These are phyloP conservation scores for Skeletonema grethae DNA, from an alignment of 108 stramenopile species.

Conservation along the genomic window DNA sequence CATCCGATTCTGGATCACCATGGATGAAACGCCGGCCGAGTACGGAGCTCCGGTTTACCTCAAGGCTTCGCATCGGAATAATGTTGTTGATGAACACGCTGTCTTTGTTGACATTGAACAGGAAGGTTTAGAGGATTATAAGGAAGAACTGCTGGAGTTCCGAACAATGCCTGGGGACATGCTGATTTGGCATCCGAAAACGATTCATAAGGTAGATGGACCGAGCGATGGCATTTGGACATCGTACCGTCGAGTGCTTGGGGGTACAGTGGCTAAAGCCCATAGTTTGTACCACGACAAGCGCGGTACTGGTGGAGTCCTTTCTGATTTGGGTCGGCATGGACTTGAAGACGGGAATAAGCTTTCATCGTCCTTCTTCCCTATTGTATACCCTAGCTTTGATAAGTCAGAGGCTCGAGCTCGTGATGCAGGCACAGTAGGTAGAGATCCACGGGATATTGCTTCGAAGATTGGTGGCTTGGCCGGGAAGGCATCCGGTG, in stretches of 20 bases:
- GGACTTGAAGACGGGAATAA: conserved; percentile 70
- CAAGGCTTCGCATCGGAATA: conserved; percentile 86
- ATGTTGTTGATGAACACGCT: conserved; percentile 69
- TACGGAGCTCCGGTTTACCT: conserved; percentile 93
- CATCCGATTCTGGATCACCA: conserved; percentile 92
- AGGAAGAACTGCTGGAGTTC: conserved; percentile 67
- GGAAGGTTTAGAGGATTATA: conserved; percentile 80
- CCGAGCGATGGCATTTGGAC: conserved; percentile 89
- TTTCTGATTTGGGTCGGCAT: conserved; percentile 87
- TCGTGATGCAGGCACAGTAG: conserved; percentile 77
- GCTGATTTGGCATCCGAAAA: conserved; percentile 92
- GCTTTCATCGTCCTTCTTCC: conserved; percentile 81
- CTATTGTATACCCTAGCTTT: conserved; percentile 80
- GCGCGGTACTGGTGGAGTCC: conserved; percentile 82
- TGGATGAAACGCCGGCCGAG: conserved; percentile 91
- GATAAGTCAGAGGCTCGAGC: conserved; percentile 60
- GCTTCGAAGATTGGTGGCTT: conserved; percentile 79
- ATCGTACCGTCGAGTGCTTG: conserved; percentile 84
- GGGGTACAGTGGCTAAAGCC: conserved; percentile 85
- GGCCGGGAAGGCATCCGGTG: conserved; percentile 82
- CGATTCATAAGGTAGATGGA: conserved; percentile 94
- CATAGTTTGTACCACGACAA: conserved; percentile 83
- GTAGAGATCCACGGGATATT: conserved; percentile 78
- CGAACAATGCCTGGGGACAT: conserved; percentile 90
- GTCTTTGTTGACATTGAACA: conserved; percentile 91